Evolutionary conservation across 352 stramenopile genomes (phyloP), one percentile per base, ranked within the genome.

Genomic region (Halophytophthora batemanensis): DNA sequence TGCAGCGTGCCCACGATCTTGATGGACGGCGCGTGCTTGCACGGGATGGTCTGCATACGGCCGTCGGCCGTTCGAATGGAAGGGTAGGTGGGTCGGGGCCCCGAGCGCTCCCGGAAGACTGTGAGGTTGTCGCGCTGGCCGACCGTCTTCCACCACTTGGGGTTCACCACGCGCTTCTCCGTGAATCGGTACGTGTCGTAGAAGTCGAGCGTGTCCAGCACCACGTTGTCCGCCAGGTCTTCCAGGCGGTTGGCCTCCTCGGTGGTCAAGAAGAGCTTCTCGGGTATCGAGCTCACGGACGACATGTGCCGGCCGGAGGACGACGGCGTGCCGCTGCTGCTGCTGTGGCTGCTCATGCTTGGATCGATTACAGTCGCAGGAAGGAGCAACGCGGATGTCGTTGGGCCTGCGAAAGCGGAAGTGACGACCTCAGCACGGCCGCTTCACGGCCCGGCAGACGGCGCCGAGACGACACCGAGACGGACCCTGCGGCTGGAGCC

Each of bases 61-160:
- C 56, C 64, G 51, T 74, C 60, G n/a, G 66, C 18, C 14, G 38
- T 47, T 21, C 61, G 56, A 17, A 76, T 66, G n/a, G 64, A 72
- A 19, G 67, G 61, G 18, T 71, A 77, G 3, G 61, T 59, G 13
- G 53, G 57, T 21, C 65, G 45, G 1, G 46, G 47, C 12, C 53
- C 51, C 11, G 55, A 63, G 23, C 68, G 55, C 28, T 76, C 61
- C 21, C 66, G 56, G 45, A 82, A 86, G 22, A 83, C 61, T 21
- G 59, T 66, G 19, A 86, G 45, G 48, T 80, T 69, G 31, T 79
- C 70, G 14, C 69, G 58, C 34, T 73, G 66, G 4, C 70, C 60
- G 18, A 73, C 51, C n/a, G 66, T 50, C 44, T 81, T 72, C 75
- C 75, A 86, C 11, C 61, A 58, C 7, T 29, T 52, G 15, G 66